phyloP scores from a whole-genome alignment of 495 filamentous ascomycete species.

The Tuber borchii region DNA sequence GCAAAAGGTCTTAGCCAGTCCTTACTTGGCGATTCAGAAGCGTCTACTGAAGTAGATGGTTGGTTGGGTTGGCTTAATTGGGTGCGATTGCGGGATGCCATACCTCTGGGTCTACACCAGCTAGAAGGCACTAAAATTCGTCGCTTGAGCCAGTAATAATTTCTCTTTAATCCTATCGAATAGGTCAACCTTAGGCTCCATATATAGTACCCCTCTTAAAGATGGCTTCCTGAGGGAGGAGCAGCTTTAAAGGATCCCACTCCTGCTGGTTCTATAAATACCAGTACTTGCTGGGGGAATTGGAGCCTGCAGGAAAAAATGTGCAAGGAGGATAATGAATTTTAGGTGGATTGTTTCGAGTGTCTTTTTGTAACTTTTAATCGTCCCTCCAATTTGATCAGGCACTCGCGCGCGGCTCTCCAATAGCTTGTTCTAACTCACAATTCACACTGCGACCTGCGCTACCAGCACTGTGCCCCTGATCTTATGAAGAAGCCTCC shows the following conservation, averaged over 20 bases:
- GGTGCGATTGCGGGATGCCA: background rate
- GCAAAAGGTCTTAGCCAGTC: background rate
- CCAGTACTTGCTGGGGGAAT: too few relatives aligned
- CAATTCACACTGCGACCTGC: too few relatives aligned
- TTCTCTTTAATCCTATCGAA: background rate
- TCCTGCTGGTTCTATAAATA: background rate
- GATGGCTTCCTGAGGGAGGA: background rate
- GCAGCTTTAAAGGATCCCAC: background rate
- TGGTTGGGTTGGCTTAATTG: background rate
- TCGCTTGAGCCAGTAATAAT: background rate
- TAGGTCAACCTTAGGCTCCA: background rate
- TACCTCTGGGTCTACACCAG: background rate
- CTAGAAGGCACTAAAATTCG: background rate
- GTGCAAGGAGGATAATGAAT: too few relatives aligned
- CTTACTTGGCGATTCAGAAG: background rate
- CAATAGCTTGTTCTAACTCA: too few relatives aligned
- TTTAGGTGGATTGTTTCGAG: too few relatives aligned
- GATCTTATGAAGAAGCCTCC: too few relatives aligned
- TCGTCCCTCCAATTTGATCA: too few relatives aligned
- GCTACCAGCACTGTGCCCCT: too few relatives aligned
- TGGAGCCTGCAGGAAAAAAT: too few relatives aligned
- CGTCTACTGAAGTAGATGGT: background rate
- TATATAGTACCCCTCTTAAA: background rate
- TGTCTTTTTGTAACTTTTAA: too few relatives aligned
- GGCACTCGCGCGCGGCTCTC: too few relatives aligned